Evolutionary conservation across 805 yeast species (phyloP).

Genomic region (Saturnispora silvae): DNA sequence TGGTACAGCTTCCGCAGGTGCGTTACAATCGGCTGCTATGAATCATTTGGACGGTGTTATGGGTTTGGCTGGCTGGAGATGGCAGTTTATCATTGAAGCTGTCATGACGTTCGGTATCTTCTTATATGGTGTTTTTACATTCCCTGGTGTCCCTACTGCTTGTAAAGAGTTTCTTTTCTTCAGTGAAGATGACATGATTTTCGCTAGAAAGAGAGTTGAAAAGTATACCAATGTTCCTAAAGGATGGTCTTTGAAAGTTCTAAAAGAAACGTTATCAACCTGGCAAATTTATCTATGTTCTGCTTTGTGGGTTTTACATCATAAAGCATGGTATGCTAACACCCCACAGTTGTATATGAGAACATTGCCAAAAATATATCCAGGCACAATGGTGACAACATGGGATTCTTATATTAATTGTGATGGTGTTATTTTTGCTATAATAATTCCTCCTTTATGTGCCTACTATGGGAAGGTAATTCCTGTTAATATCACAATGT

Average conservation of each 20-base stretch:
- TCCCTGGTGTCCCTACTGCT: constrained; percentile 40
- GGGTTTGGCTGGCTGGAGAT: constrained; percentile 59
- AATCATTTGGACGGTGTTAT: constrained; percentile 35
- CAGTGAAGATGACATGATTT: constrained; percentile 30
- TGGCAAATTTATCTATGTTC: constrained; percentile 28
- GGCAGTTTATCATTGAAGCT: constrained; percentile 64
- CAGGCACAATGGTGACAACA: constrained; percentile 11
- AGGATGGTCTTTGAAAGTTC: constrained; percentile 29
- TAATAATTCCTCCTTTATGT: constrained; percentile 29
- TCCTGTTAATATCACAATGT: constrained; percentile 5
- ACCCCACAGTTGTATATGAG: constrained; percentile 21
- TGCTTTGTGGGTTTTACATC: constrained; percentile 19
- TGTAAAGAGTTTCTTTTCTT: constrained; percentile 28
- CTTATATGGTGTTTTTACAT: constrained; percentile 43
- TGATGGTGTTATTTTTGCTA: constrained; percentile 15
- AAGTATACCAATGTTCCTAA: constrained; percentile 26
- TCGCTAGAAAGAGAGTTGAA: constrained; percentile 37
- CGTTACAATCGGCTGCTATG: constrained; percentile 50
- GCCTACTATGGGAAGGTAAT: constrained; percentile 25
- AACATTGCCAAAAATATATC: constrained; percentile 11
- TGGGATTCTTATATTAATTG: constrained; percentile 12
- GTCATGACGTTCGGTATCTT: constrained; percentile 49
- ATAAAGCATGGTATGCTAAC: constrained; percentile 27
- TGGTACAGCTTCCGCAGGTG: constrained; percentile 50
- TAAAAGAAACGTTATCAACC: constrained; percentile 33